Evolutionary conservation across 345 rosid species (phyloP).

Genomic region (thale cress (Arabidopsis thaliana)): TAIR10.1 NC_003075.7:16208001-16208500

Average conservation of each 20-base stretch:
- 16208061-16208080: background rate
- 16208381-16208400: background rate
- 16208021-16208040: constrained; percentile 20
- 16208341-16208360: background rate
- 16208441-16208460: background rate
- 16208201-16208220: background rate
- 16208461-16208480: background rate
- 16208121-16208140: background rate
- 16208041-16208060: constrained; percentile 35
- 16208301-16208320: background rate
- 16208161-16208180: background rate
- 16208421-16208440: constrained; percentile 1
- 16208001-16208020: constrained; percentile 35
- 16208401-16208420: background rate
- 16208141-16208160: background rate
- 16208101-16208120: constrained; percentile 1
- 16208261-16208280: background rate
- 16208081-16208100: background rate
- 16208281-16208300: background rate
- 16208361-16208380: background rate
- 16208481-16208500: constrained; percentile 2
- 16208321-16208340: background rate
- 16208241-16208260: background rate
- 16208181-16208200: background rate
- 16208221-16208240: background rate